Conservation (phyloP, 345 rosid genomes). For the Lumnitzera littorea region DNA sequence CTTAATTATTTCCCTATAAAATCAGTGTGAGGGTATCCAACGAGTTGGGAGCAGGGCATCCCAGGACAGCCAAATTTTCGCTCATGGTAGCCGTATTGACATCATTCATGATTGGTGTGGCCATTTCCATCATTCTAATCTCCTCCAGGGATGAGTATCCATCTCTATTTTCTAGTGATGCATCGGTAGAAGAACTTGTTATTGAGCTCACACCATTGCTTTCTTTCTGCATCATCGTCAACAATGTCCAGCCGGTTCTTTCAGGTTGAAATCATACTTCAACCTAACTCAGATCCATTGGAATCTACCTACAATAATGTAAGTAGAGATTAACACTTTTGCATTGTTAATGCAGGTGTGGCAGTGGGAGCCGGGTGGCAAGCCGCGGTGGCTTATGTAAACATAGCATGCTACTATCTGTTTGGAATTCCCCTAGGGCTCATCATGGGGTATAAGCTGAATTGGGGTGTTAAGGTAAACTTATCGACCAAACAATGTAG, state of each 20-base stretch:
- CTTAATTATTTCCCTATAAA: not conserved
- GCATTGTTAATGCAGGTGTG: slow-evolving; percentile 9
- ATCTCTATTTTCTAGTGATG: slow-evolving; percentile 45
- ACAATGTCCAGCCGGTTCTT: slow-evolving; percentile 80
- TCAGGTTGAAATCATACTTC: slow-evolving; percentile 36
- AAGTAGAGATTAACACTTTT: not conserved
- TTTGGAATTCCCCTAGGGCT: slow-evolving; percentile 59
- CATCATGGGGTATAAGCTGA: slow-evolving; percentile 41
- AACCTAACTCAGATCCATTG: not conserved
- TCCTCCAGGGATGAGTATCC: slow-evolving; percentile 46
- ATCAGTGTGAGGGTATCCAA: slow-evolving; percentile 73
- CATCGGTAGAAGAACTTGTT: slow-evolving; percentile 44
- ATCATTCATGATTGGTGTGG: slow-evolving; percentile 40
- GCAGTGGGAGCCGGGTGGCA: slow-evolving; percentile 54
- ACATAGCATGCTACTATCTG: slow-evolving; percentile 54
- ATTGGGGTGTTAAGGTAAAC: slow-evolving; percentile 39
- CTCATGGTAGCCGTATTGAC: slow-evolving; percentile 48
- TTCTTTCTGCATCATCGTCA: slow-evolving; percentile 53
- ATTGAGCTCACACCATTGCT: slow-evolving; percentile 63
- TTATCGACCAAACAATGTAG: not conserved
- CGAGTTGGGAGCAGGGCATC: slow-evolving; percentile 71
- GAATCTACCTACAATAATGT: not conserved
- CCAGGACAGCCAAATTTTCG: slow-evolving; percentile 31
- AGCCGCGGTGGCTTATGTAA: slow-evolving; percentile 50
- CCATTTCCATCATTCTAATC: slow-evolving; percentile 35